Percentiles rank a stretch among this genome's conserved stretches.
phyloP scores from a whole-genome alignment of 192 early-diverging fungal species.

The Backusella australiensis region DNA sequence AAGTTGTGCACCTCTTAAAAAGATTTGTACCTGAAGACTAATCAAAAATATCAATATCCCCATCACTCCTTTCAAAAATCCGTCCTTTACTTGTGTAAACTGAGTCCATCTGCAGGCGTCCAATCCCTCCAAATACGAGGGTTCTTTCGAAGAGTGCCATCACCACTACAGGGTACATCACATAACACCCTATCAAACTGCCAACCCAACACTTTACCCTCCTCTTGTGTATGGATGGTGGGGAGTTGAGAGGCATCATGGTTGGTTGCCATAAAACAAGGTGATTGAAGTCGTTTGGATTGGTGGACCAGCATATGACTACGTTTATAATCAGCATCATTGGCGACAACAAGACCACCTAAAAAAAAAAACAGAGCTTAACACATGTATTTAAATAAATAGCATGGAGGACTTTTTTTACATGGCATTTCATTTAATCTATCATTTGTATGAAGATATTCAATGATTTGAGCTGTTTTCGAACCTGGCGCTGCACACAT shows the following conservation, averaged over 20 bases:
- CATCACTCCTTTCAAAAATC: background rate
- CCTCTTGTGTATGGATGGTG: slow-evolving; percentile 46
- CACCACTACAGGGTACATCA: slow-evolving; percentile 98
- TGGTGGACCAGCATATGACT: slow-evolving; percentile 94
- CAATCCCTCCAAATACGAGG: slow-evolving; percentile 86
- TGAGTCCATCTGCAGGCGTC: slow-evolving; percentile 70
- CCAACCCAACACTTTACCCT: background rate
- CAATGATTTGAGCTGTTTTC: slow-evolving; percentile 92
- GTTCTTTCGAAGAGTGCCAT: slow-evolving; percentile 97
- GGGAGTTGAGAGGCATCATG: slow-evolving; percentile 92
- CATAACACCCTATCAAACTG: slow-evolving; percentile 96
- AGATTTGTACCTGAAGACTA: slow-evolving; percentile 79
- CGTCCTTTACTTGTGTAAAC: slow-evolving; percentile 57
- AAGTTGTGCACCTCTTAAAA: slow-evolving; percentile 83
- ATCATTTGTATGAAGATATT: slow-evolving; percentile 69
- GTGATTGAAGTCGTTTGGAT: slow-evolving; percentile 89
- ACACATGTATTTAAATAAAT: background rate
- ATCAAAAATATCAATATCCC: background rate
- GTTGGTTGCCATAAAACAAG: slow-evolving; percentile 91
- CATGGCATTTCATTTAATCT: slow-evolving; percentile 49
- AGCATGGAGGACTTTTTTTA: slow-evolving; percentile 18
- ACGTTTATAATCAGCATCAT: slow-evolving; percentile 91
- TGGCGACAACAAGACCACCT: slow-evolving; percentile 89
- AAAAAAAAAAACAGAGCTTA: background rate
- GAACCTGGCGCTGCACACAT: slow-evolving; percentile 99